Evolutionary conservation across 139 green algal species (phyloP).

Genomic region (Astrephomene gubernaculifera): DNA sequence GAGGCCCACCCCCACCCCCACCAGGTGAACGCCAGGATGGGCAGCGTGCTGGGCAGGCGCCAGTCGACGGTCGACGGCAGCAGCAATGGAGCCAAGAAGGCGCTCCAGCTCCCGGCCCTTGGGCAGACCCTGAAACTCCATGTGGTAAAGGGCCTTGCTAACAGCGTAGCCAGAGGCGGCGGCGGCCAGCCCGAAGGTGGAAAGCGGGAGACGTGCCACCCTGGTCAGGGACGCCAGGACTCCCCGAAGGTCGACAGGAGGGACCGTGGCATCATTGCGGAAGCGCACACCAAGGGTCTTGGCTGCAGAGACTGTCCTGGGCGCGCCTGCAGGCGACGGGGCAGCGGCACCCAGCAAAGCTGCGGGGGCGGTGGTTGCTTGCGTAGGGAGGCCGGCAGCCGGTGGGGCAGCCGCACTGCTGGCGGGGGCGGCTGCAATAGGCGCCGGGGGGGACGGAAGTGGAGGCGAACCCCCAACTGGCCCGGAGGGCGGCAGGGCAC

Average conservation of each 20-base stretch:
- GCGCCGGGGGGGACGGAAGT: too few relatives aligned
- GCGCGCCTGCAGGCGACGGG: too few relatives aligned
- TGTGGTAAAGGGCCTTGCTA: background rate
- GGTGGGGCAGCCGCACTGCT: too few relatives aligned
- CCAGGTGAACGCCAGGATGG: background rate
- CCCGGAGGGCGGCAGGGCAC: background rate
- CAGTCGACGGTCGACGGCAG: background rate
- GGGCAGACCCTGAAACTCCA: background rate
- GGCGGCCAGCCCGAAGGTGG: background rate
- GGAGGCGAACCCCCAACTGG: background rate
- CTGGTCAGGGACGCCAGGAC: background rate
- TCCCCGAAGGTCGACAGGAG: background rate
- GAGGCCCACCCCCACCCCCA: background rate
- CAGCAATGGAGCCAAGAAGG: background rate
- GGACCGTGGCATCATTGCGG: background rate
- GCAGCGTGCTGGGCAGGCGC: background rate
- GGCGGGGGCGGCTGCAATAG: background rate
- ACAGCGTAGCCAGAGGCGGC: background rate
- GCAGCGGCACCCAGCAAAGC: too few relatives aligned
- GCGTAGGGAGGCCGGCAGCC: background rate
- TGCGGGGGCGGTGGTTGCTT: background rate
- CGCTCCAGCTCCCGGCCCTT: background rate
- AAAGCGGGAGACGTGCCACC: background rate
- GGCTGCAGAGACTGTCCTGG: background rate
- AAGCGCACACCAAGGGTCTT: background rate